Conservation (phyloP, 768 basidiomycete species). For the Mycena floridula region DNA sequence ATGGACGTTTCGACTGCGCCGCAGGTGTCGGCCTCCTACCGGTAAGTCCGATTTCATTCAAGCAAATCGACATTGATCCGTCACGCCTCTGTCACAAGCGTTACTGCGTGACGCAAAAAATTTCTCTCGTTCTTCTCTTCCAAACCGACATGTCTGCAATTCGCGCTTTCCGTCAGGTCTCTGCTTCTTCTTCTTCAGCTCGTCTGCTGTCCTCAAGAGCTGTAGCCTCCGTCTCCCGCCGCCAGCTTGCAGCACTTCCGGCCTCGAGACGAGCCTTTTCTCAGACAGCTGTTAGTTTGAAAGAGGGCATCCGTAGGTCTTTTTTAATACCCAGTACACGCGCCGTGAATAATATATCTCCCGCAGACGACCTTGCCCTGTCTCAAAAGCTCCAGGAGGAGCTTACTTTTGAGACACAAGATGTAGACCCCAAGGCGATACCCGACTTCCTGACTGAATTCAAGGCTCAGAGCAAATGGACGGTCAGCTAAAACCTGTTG, state of each 20-base stretch:
- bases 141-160: constrained; percentile 50
- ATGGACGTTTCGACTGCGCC: not conserved
- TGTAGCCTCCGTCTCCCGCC: not conserved
- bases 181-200: constrained; percentile 30
- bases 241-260: not conserved
- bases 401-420: constrained; percentile 79
- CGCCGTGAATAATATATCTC: constrained; percentile 1
- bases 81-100: no score
- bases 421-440: constrained; percentile 24
- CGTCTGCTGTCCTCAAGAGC: not conserved
- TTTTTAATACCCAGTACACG: constrained; percentile 6
- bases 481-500: constrained; percentile 42
- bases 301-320: constrained; percentile 40
- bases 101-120: not conserved
- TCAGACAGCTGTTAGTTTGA: constrained; percentile 33
- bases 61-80: no score
- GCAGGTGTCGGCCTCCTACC: not conserved
- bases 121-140: constrained; percentile 4
- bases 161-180: constrained; percentile 53
- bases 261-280: constrained; percentile 38
- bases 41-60: no score
- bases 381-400: constrained; percentile 75
- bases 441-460: constrained; percentile 81
- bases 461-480: constrained; percentile 71
- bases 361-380: constrained; percentile 66